Base-by-base conservation (phyloP, 305 asterid species). In the Coffea humblotiana region DNA sequence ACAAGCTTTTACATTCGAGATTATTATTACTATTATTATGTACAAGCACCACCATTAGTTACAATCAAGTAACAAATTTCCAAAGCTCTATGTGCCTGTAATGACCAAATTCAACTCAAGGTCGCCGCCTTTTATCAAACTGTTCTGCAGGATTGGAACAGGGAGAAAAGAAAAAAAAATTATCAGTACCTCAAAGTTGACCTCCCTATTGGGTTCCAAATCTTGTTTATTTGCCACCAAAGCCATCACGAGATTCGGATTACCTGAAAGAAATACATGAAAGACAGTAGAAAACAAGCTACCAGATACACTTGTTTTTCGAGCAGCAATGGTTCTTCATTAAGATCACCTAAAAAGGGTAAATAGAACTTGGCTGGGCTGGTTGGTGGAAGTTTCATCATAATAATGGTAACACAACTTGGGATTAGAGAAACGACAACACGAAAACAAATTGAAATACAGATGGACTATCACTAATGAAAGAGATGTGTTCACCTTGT, bases 191-290 rank as follows among this genome's bases (percentile, higher is more conserved):
- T 83, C 83, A 9, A 15, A 71, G 71, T 69, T 49, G 67, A 83
- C 88, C 82, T 82, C 78, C 71, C 83, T 76, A 3, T 58, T 37
- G 51, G 78, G 27, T 56, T 80, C 75, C 76, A 86, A 79, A 64
- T 86, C 88, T 9, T 63, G 52, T 61, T 86, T 86, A 82, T 86
- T 86, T 49, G 85, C 87, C 61, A 86, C 85, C 65, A 86, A 81
- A 75, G 79, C 84, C 81, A 81, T 81, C 66, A 85, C 86, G 83
- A 85, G 37, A 79, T 83, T 81, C 16, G 80, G 82, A 72, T 58
- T 82, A 25, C 83, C 86, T 85, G 76, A 60, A 82, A 58, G 11
- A 64, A 47, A 64, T n/a, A 27, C 18, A 27, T 32, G 54, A 1
- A 71, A 25, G 23, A 51, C 21, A 52, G 15, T 43, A 40, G 27